Evolutionary conservation across 495 filamentous ascomycete genomes (phyloP).

Genomic region (Trichoderma virens): DNA sequence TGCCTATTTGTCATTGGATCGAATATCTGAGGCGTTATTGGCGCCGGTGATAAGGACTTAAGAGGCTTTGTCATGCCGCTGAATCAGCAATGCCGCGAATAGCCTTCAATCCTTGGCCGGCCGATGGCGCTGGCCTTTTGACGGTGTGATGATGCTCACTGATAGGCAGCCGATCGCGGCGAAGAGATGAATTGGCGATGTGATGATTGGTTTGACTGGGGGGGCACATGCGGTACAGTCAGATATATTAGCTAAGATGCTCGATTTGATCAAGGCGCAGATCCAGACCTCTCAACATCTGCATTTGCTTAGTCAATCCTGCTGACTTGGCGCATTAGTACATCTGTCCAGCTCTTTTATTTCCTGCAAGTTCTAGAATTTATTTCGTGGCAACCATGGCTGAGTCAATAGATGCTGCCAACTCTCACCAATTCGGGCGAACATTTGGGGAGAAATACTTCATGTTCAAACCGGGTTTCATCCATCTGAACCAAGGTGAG

Average conservation of each 20-base stretch:
- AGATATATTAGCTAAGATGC: neutral
- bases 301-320: neutral
- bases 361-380: neutral
- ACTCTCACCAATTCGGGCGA: neutral
- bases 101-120: neutral
- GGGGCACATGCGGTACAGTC: neutral
- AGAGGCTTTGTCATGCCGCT: neutral
- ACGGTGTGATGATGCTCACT: neutral
- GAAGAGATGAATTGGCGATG: neutral
- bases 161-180: neutral
- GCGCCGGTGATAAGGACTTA: neutral
- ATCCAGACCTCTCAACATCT: neutral
- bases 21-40: neutral
- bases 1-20: neutral
- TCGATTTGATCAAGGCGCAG: neutral
- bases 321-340: neutral
- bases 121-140: neutral
- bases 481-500: neutral
- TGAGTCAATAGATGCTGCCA: neutral
- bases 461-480: constrained; percentile 1
- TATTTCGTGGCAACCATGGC: neutral
- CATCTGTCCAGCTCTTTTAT: neutral
- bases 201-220: neutral
- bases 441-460: neutral
- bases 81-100: constrained; percentile 3